Evolutionary conservation across 345 rosid species (phyloP).

Genomic region (Lepidium sativum): DNA sequence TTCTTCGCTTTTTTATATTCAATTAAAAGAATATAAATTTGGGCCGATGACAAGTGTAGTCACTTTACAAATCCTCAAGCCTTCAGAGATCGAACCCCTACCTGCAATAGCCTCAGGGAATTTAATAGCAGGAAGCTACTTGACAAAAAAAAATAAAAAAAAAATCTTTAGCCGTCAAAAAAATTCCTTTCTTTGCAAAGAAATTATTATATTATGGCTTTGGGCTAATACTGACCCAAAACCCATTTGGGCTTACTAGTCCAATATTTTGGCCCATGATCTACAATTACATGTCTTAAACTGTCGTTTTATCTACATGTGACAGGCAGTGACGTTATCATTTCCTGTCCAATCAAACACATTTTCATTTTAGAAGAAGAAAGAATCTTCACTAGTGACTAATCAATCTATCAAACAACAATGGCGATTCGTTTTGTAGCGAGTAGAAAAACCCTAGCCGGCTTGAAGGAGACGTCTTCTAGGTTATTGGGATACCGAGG

Average conservation of each 20-base stretch:
- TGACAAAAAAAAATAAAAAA: too few relatives aligned
- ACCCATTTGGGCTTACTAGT: neutral
- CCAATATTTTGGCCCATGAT: constrained; percentile 3
- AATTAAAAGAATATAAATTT: neutral
- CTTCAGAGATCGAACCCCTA: too few relatives aligned
- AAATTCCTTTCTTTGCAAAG: too few relatives aligned
- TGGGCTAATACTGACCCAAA: neutral
- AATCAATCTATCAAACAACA: constrained; percentile 21
- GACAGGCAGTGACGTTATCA: constrained; percentile 13
- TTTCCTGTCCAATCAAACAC: neutral
- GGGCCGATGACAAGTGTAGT: too few relatives aligned
- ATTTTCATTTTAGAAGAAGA: neutral
- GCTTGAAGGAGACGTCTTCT: constrained; percentile 18
- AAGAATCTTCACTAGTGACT: neutral
- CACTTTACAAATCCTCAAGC: too few relatives aligned
- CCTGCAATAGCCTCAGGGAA: too few relatives aligned
- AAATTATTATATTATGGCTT: neutral
- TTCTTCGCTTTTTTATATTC: constrained; percentile 5
- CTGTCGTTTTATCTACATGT: too few relatives aligned
- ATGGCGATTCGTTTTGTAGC: constrained; percentile 66
- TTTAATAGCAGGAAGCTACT: too few relatives aligned
- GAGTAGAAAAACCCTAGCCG: constrained; percentile 34
- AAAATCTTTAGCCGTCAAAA: neutral
- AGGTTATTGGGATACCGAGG: neutral
- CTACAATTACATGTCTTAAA: neutral